Evolutionary conservation across 768 basidiomycete genomes (phyloP), one percentile per base, ranked within the genome.

Genomic region (Boletus reticulatus): DNA sequence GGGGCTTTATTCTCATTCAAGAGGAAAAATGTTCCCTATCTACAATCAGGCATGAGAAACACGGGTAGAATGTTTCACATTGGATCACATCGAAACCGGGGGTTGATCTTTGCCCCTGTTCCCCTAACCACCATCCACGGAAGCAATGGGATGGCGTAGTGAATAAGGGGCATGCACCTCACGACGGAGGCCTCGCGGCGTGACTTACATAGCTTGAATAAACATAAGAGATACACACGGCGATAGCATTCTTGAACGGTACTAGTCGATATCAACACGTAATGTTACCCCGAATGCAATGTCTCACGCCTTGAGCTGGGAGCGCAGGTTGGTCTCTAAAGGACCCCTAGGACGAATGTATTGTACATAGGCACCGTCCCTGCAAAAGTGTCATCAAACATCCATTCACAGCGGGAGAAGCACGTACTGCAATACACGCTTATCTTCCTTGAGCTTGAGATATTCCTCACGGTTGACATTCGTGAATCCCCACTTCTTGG

Each of bases 401-500:
- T n/a, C 27, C 7, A 11, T 43, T 16, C n/a, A 45, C n/a, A 6
- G 37, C 12, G 12, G 50, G 13, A 48, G 32, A 51, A 50, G 57
- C 3, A 89, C 90, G 58, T 64, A 92, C 91, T 89, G 88, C 66
- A 94, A 71, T 65, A 96, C 91, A 73, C 84, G 83, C 82, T 94
- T 94, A 42, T 93, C 88, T 68, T 85, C 85, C 83, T 96, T 95
- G 63, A 95, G 80, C 76, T 84, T 86, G 69, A 82, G 66, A 74
- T 97, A 98, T 45, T 95, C 94, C 63, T 84, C 87, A 74, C 93
- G 87, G 72, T 85, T 84, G 56, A 98, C 94, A 65, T 89, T 89
- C 41, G 97, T 99, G 80, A 99, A 98, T 58, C 95, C 95, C 94
- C 97, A 98, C 84, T 96, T 97, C 84, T 93, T 93, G 55, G 89